Base-by-base conservation (phyloP, 257 asterid species). In the Penstemon davidsonii region DNA sequence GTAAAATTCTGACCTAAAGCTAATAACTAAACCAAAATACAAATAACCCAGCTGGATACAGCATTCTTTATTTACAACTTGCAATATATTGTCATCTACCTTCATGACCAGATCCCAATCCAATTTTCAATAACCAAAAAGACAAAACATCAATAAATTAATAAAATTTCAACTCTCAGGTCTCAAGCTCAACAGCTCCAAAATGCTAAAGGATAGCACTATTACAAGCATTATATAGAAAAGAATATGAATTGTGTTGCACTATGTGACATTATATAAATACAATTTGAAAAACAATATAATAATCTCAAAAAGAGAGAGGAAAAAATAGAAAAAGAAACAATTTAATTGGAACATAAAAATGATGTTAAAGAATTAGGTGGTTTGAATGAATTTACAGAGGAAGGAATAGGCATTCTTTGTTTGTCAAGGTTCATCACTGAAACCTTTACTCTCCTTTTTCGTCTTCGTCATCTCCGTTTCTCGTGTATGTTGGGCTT, bases 401-500 rank as follows among this genome's bases (percentile, higher is more conserved):
- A 52, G 13, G 7, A 13, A 66, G n/a, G 7, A 53, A 1, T 1
- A 2, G 18, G 15, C 58, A 49, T 19, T 9, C 45, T 19, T 12
- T 36, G 6, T 7, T 55, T 3, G 41, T 72, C 72, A 76, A 58
- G 56, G 38, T 4, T 67, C 79, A 25, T 74, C 74, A 42, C 79
- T 67, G 69, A 62, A 79, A 33, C 82, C 87, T 60, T 60, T 58
- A 62, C 81, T 73, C 64, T 79, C 83, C 66, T 73, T 78, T 67
- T 75, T 87, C 84, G 50, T 64, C 69, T 54, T 84, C 10, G 84
- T 81, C 82, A 79, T 67, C 60, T 82, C 88, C 95, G 79, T 81
- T 77, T 92, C 96, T 63, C 88, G 70, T 0, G 95, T 91, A 33
- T 60, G 83, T 69, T 80, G 90, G 68, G 83, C 96, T 80, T 90